Conservation (phyloP, 1,284 basidiomycete species). For the Gomphus sp. region DNA sequence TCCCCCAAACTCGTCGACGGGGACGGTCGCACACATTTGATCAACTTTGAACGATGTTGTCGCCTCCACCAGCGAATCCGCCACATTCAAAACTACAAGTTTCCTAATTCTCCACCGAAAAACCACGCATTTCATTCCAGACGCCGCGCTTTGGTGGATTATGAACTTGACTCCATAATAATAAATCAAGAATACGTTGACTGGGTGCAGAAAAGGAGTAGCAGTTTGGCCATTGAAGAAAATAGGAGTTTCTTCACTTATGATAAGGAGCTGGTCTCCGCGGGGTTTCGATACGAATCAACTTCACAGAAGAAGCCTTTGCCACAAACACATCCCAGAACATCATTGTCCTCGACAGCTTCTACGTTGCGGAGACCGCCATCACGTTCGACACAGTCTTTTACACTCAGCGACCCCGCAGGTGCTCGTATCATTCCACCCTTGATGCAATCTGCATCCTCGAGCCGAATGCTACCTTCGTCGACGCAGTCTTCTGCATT, state of each 20-base stretch:
- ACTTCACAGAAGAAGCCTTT: too few relatives aligned
- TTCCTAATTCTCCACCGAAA: background rate
- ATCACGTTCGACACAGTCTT: too few relatives aligned
- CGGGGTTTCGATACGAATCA: background rate
- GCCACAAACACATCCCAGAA: too few relatives aligned
- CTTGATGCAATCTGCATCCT: too few relatives aligned
- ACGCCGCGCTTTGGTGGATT: background rate
- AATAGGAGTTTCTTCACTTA: background rate
- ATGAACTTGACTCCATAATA: background rate
- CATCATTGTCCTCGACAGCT: too few relatives aligned
- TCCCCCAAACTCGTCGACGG: conserved; percentile 14
- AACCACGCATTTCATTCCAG: background rate
- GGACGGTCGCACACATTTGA: conserved; percentile 16
- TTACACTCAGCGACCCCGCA: too few relatives aligned
- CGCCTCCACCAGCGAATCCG: conserved; percentile 27
- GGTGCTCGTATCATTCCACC: too few relatives aligned
- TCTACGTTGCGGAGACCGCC: too few relatives aligned
- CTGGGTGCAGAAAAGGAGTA: background rate
- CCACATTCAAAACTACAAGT: conserved; percentile 22
- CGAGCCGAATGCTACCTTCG: too few relatives aligned
- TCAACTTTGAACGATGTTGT: conserved; percentile 34
- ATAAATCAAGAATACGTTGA: too few relatives aligned
- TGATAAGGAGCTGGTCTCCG: background rate
- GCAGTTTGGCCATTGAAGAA: background rate
- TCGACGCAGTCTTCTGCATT: too few relatives aligned